Evolutionary conservation across 2,329 filamentous ascomycete species (phyloP), one percentile per base, ranked within the genome.

Genomic region (Magnaporthales sp.): DNA sequence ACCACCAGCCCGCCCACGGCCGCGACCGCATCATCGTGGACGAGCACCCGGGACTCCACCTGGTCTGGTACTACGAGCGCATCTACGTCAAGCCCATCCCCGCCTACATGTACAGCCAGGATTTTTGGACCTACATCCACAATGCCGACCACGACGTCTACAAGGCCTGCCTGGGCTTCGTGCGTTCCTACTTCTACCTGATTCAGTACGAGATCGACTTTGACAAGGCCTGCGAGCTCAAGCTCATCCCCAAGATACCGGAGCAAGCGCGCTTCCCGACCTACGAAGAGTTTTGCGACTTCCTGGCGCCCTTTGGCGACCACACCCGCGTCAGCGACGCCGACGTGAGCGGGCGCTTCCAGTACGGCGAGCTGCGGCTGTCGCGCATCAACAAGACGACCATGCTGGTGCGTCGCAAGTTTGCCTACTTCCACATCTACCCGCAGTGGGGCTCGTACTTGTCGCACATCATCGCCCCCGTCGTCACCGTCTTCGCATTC

Each of bases 31-130:
- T 82, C 66, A 66, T 79, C 13, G 70, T 81, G 9, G 76, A 75
- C 3, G 78, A 81, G 68, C 71, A 76, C 38, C 75, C 78, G 1
- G 74, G 76, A 10, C 72, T 81, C 22, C 80, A 81, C 66, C 73
- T 81, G 4, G 73, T 81, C 11, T 80, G 78, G 79, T 73, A 75
- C 67, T 71, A 76, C 67, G 72, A 77, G 64, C 69, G 72, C 11
- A 78, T 81, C 51, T 80, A 77, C 70, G 71, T 81, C 71, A 81
- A 81, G 67, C 80, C 79, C 0, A 69, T 82, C 6, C 78, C 79
- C 0, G 70, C 68, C 10, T 79, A 76, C 67, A 72, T 80, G 9
- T 72, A 74, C 60, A 75, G 74, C 7, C 51, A 72, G 10, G 70
- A 70, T 2, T 79, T 80, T 67, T 78, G 76, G 77, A 60, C 64